phyloP scores from a whole-genome alignment of 1,284 basidiomycete species.

The Marasmius tenuissimus region DNA sequence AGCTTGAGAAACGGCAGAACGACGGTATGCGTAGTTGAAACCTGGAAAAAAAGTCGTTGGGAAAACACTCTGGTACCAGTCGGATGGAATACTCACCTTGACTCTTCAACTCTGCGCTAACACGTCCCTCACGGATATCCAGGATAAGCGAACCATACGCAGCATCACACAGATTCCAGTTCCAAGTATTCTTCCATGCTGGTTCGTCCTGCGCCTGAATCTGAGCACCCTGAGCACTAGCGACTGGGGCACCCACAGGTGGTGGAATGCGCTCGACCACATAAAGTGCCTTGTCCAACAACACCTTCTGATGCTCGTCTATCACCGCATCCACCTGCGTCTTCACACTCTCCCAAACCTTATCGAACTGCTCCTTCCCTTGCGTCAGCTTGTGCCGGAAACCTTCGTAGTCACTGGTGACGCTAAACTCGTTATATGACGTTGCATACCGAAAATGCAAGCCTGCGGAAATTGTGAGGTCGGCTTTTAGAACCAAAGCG shows the following conservation, averaged over 20 bases:
- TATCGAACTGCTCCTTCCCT: conserved; percentile 84
- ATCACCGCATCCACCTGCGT: conserved; percentile 89
- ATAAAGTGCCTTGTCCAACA: conserved; percentile 88
- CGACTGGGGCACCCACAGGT: conserved; percentile 50
- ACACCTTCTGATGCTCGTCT: conserved; percentile 86
- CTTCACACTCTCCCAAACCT: conserved; percentile 94
- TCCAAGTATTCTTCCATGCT: conserved; percentile 98
- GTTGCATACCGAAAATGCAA: conserved; percentile 97
- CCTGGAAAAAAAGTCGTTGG: conserved; percentile 46
- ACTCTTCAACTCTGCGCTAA: conserved; percentile 90
- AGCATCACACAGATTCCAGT: conserved; percentile 97
- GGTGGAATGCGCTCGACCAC: conserved; percentile 83
- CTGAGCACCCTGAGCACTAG: conserved; percentile 40
- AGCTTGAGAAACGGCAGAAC: conserved; percentile 56
- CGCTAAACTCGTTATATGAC: conserved; percentile 96
- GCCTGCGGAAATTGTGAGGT: conserved; percentile 92
- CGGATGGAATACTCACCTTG: conserved; percentile 62
- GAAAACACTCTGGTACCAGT: neutral
- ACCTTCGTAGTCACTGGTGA: conserved; percentile 87
- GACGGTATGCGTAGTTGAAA: conserved; percentile 94
- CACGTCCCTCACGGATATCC: conserved; percentile 87
- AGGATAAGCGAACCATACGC: conserved; percentile 88
- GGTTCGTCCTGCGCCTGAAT: conserved; percentile 67
- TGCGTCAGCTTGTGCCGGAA: conserved; percentile 82
- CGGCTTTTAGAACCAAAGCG: conserved; percentile 88